Percentiles rank a stretch among this genome's conserved stretches.
Conservation (phyloP, 306 rosid genomes). For the Corylus heterophylla region DNA sequence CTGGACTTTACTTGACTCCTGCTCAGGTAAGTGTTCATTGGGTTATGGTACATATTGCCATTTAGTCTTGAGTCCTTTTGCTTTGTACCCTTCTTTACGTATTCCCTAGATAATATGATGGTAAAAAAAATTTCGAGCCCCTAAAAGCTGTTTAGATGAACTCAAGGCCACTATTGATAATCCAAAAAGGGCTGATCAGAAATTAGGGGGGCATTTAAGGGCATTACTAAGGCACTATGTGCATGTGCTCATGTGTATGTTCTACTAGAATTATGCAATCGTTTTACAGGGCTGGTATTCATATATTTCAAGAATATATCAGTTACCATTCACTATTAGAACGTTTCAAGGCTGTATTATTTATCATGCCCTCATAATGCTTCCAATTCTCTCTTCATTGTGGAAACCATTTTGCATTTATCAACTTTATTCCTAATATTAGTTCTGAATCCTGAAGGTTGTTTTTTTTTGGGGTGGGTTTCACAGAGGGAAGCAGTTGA, state of each 20-base stretch:
- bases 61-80: not conserved
- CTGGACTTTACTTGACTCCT: conserved; percentile 92
- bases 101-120: not conserved
- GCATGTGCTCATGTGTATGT: not conserved
- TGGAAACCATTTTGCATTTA: not conserved
- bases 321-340: not conserved
- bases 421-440: not conserved
- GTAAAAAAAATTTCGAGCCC: not conserved
- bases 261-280: not conserved
- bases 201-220: conserved; percentile 8
- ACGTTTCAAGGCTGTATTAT: conserved; percentile 4
- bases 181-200: conserved; percentile 13
- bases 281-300: conserved; percentile 5
- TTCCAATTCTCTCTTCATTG: conserved; percentile 3
- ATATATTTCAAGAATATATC: conserved; percentile 17
- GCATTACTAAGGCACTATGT: not conserved
- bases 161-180: conserved; percentile 10
- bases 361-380: conserved; percentile 2
- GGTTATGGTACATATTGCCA: not conserved
- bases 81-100: not conserved
- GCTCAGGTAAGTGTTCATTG: conserved; percentile 70
- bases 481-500: conserved; percentile 96
- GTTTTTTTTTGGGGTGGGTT: conserved; percentile 24
- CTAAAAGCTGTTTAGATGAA: not conserved
- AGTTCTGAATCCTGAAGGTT: conserved; percentile 33